A percentile compares a stretch with the other conserved stretches of the same genome.
Evolutionary conservation across 2,329 filamentous ascomycete genomes (phyloP).

Genomic region (Ophiostoma ulmi): DNA sequence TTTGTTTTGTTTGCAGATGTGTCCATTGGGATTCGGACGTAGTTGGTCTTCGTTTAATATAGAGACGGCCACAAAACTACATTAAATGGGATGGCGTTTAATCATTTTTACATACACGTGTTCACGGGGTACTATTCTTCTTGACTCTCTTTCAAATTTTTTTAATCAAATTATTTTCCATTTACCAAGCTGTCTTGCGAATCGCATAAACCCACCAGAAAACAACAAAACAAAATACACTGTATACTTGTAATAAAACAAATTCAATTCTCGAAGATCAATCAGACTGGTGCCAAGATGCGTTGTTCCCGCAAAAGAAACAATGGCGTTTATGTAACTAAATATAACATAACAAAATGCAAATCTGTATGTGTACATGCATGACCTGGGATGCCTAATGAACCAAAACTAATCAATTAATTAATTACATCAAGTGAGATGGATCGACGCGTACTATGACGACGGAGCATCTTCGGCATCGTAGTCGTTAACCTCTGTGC

Average conservation of each 20-base stretch:
- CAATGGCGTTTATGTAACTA: background rate
- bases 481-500: constrained; percentile 23
- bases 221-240: background rate
- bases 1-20: constrained; percentile 11
- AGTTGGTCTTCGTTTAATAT: constrained; percentile 1
- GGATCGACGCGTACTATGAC: constrained; percentile 10
- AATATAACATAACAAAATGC: background rate
- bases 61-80: constrained; percentile 13
- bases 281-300: background rate
- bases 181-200: background rate
- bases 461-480: constrained; percentile 28
- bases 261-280: background rate
- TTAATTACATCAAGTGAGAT: background rate
- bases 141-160: background rate
- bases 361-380: background rate
- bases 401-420: background rate
- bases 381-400: constrained; percentile 2
- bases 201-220: background rate
- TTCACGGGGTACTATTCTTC: background rate
- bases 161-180: background rate
- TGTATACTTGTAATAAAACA: constrained; percentile 9
- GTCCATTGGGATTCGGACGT: background rate
- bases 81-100: constrained; percentile 13
- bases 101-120: background rate
- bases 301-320: background rate